These are phyloP conservation scores for Bipolaris cookei DNA, from an alignment of 2,329 filamentous ascomycete species.

Conservation along the genomic window DNA sequence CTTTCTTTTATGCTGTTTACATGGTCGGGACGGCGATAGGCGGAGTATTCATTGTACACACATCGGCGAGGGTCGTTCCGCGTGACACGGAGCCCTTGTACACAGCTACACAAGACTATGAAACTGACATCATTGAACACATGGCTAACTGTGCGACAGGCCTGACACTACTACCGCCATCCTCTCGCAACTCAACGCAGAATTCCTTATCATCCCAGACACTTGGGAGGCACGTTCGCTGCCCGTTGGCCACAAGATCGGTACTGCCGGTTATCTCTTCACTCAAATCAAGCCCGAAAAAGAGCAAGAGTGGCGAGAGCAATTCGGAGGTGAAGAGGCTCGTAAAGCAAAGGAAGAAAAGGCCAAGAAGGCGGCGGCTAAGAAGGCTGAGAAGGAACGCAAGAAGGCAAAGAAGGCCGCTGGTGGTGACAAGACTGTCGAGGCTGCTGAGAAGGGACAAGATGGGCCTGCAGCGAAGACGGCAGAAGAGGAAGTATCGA, in stretches of 20 bases:
- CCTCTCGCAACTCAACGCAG: slow-evolving; percentile 72
- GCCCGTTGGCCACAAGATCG: slow-evolving; percentile 76
- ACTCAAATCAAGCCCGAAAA: slow-evolving; percentile 82
- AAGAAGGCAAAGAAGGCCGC: slow-evolving; percentile 65
- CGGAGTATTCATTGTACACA: neutral
- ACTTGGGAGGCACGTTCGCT: slow-evolving; percentile 48
- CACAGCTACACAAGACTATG: slow-evolving; percentile 4
- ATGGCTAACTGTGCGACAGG: slow-evolving; percentile 26
- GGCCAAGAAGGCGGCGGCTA: slow-evolving; percentile 61
- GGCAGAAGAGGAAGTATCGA: slow-evolving; percentile 53
- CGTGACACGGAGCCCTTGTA: slow-evolving; percentile 1
- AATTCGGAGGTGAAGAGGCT: slow-evolving; percentile 71
- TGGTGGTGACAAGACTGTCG: slow-evolving; percentile 76
- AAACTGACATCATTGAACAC: neutral
- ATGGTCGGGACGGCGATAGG: neutral
- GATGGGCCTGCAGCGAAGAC: slow-evolving; percentile 48
- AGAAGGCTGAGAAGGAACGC: slow-evolving; percentile 68
- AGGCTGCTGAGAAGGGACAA: slow-evolving; percentile 77
- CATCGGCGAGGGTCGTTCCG: neutral
- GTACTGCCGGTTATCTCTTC: slow-evolving; percentile 81
- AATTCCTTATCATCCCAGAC: slow-evolving; percentile 64
- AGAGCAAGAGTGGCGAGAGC: slow-evolving; percentile 80
- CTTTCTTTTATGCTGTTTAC: neutral
- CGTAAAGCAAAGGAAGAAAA: slow-evolving; percentile 75
- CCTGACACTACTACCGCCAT: slow-evolving; percentile 66